Evolutionary conservation across 345 rosid species (phyloP).

Genomic region (Kandelia obovata): DNA sequence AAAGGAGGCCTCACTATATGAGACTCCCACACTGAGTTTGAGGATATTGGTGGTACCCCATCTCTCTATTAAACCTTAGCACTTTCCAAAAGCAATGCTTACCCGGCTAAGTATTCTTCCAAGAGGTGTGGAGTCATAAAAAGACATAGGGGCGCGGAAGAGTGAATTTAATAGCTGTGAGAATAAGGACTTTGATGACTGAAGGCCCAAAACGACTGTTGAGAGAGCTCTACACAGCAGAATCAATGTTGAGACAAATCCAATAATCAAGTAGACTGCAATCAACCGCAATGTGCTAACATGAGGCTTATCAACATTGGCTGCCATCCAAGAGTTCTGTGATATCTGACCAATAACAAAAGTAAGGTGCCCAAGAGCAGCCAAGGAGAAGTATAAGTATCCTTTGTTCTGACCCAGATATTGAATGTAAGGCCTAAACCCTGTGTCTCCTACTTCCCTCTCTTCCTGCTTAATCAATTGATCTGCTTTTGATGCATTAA

Average conservation of each 20-base stretch:
- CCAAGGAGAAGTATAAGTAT: conserved; percentile 56
- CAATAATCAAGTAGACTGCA: conserved; percentile 57
- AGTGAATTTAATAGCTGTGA: conserved; percentile 65
- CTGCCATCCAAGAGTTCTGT: conserved; percentile 82
- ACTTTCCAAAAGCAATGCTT: conserved; percentile 16
- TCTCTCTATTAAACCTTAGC: not conserved
- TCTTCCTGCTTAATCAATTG: conserved; percentile 84
- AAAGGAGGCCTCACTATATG: too few species aligned
- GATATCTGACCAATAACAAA: conserved; percentile 56
- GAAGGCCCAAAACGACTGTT: conserved; percentile 49
- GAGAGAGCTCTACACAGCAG: conserved; percentile 53
- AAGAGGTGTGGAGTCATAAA: conserved; percentile 85
- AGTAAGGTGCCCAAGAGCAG: conserved; percentile 38
- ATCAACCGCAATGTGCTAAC: conserved; percentile 54
- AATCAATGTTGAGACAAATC: conserved; percentile 40
- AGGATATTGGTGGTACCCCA: not conserved
- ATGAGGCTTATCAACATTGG: conserved; percentile 57
- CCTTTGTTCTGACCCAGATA: conserved; percentile 74
- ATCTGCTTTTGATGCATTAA: conserved; percentile 44
- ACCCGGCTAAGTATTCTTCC: conserved; percentile 85
- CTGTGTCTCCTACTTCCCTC: conserved; percentile 74
- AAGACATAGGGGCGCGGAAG: conserved; percentile 77
- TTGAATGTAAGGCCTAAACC: conserved; percentile 67
- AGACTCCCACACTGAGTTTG: too few species aligned
- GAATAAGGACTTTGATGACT: conserved; percentile 65